Base-by-base conservation (phyloP, 2,329 filamentous ascomycete species). In the Botrytis aclada region DNA sequence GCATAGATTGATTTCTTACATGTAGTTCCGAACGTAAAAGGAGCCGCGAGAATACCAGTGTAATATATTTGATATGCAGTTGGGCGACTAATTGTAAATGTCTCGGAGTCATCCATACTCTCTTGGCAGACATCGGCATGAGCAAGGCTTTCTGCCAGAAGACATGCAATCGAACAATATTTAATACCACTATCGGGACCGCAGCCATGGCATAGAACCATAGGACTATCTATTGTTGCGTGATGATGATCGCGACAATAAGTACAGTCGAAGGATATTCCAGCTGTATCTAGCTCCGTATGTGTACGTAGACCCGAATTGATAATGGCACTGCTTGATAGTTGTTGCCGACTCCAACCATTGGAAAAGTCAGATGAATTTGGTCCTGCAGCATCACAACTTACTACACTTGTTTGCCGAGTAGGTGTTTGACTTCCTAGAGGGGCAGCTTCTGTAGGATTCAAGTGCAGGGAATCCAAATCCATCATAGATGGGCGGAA, bases 91-190 rank as follows among this genome's bases (percentile, higher is more conserved):
- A 32, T 54, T 32, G 51, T 45, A 14, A n/a, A 20, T 18, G 58
- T 66, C 39, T 29, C 62, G 20, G 58, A 54, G 10, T 69, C 69
- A 16, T 74, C 58, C 37, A 73, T 69, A n/a, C 45, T 56, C 34
- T 77, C 73, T 29, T 70, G 70, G 34, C 77, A 78, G 29, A 65
- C 63, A 37, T 45, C 25, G 34, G 72, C 61, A 73, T 80, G 79
- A 56, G 72, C 45, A 32, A 73, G 76, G 25, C 77, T 63, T 58
- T 77, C 73, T 14, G 76, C 75, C 22, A 79, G 66, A 29, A 78
- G 71, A 74, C 79, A 80, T n/a, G 76, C 76, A 12, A 54, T 45
- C 6, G 78, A 78, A 54, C 78, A 80, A 43, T 80, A 80, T 32
- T 70, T 64, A 62, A 77, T 65, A 58, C 71, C 64, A 45, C 70